phyloP scores from a whole-genome alignment of 495 filamentous ascomycete species.

The Umbilicaria muhlenbergii region DNA sequence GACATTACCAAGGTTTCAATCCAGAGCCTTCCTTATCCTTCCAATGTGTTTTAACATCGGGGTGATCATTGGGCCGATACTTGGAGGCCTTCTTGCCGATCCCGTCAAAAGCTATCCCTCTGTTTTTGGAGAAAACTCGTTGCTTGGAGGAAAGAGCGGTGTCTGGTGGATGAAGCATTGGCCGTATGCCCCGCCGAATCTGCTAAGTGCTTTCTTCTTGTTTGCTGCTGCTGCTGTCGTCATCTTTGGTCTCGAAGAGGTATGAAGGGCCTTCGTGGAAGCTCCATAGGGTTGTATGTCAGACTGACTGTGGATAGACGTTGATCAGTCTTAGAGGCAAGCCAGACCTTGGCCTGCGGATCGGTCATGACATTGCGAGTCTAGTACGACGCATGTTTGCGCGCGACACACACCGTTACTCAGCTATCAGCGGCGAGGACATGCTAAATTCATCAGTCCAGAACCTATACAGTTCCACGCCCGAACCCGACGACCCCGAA shows the following conservation, averaged over 20 bases:
- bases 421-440: constrained; percentile 8
- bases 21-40: constrained; percentile 61
- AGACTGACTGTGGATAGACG: constrained; percentile 25
- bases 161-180: constrained; percentile 44
- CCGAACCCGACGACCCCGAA: constrained; percentile 5
- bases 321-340: constrained; percentile 29
- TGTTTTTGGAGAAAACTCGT: constrained; percentile 46
- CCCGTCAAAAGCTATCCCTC: constrained; percentile 46
- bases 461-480: constrained; percentile 1
- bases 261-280: constrained; percentile 11
- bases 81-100: constrained; percentile 60
- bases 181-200: constrained; percentile 48
- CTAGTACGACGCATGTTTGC: not conserved
- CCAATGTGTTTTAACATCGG: constrained; percentile 69
- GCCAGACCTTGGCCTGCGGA: constrained; percentile 31
- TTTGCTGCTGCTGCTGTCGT: constrained; percentile 29
- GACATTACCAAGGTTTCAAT: constrained; percentile 36
- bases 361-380: constrained; percentile 5
- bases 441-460: not conserved
- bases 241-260: constrained; percentile 44
- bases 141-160: constrained; percentile 32
- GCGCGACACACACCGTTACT: constrained; percentile 1
- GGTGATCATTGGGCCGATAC: constrained; percentile 46
- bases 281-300: not conserved
- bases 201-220: constrained; percentile 42